Conservation (phyloP, 1,284 basidiomycete genomes). For the Tremellales sp. region DNA sequence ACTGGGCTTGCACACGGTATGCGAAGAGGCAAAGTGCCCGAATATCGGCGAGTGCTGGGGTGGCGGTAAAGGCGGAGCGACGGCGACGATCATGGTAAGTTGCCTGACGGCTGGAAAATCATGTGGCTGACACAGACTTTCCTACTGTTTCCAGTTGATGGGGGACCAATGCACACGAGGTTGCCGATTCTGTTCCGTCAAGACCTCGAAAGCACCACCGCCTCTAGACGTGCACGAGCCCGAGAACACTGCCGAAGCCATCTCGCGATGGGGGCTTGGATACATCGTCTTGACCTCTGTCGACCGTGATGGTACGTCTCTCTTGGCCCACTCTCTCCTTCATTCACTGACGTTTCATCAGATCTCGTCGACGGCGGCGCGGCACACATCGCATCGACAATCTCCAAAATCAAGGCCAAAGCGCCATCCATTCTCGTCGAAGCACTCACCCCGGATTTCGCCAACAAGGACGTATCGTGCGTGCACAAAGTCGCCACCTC, state of each 20-base stretch:
- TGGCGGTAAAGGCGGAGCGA: constrained; percentile 80
- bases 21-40: constrained; percentile 97
- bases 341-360: constrained; percentile 38
- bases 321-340: not conserved
- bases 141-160: constrained; percentile 67
- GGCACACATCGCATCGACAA: constrained; percentile 90
- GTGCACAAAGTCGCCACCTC: constrained; percentile 83
- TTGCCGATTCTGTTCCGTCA: constrained; percentile 96
- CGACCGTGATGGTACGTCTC: constrained; percentile 79
- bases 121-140: not conserved
- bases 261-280: constrained; percentile 94
- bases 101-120: not conserved
- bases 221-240: constrained; percentile 96
- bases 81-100: constrained; percentile 96
- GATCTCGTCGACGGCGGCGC: constrained; percentile 91
- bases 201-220: constrained; percentile 82
- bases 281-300: constrained; percentile 98
- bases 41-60: constrained; percentile 99
- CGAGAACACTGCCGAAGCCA: constrained; percentile 97
- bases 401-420: constrained; percentile 92
- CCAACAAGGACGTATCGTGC: constrained; percentile 63
- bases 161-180: constrained; percentile 99
- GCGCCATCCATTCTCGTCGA: constrained; percentile 95
- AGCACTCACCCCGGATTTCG: constrained; percentile 94
- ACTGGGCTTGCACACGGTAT: constrained; percentile 89